Evolutionary conservation across 441 rosid species (phyloP), one percentile per base, ranked within the genome.

Genomic region (Brassica balearica): DNA sequence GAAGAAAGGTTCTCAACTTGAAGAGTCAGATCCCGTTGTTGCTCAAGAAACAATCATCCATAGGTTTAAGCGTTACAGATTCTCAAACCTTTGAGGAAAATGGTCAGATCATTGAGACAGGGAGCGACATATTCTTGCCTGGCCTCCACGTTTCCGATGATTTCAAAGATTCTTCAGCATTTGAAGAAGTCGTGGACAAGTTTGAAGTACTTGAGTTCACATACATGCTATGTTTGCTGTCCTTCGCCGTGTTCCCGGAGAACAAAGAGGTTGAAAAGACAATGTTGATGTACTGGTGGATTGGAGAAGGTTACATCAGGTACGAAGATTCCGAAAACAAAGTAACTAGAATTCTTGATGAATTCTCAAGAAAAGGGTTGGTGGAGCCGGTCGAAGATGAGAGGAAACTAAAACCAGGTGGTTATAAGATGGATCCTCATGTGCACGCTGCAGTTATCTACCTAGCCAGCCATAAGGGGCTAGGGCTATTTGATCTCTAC

Each of bases 201-300:
- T 84, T 65, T 67, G 3, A 65, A 5, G 6, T 1, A 1, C 86
- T 85, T 8, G 68, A 65, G 5, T 6, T 5, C 20, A 55, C 23
- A 20, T 2, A 14, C 0, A 27, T 66, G 76, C 58, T 63, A 46
- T 87, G 85, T 67, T 73, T 86, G 81, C 10, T 85, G 58, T 80
- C 79, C 43, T 84, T 90, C 38, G 76, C 84, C 1, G 78, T 82
- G 73, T 84, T 90, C 69, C 87, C 89, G 0, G 83, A 85, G 80
- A 71, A 81, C 76, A 83, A 72, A 25, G 83, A 70, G 71, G 75
- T 88, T 8, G 76, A 80, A 65, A 85, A 83, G 84, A 84, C 87
- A 69, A 32, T 87, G 69, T 20, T 87, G 71, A 82, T 72, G 73
- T 79, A 80, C 67, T 88, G 87, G 94, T 89, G 90, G 91, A 61